Percentiles rank a stretch among this genome's conserved stretches.
Conservation (phyloP, 352 stramenopile genomes). For the Phytophthora citrophthora region DNA sequence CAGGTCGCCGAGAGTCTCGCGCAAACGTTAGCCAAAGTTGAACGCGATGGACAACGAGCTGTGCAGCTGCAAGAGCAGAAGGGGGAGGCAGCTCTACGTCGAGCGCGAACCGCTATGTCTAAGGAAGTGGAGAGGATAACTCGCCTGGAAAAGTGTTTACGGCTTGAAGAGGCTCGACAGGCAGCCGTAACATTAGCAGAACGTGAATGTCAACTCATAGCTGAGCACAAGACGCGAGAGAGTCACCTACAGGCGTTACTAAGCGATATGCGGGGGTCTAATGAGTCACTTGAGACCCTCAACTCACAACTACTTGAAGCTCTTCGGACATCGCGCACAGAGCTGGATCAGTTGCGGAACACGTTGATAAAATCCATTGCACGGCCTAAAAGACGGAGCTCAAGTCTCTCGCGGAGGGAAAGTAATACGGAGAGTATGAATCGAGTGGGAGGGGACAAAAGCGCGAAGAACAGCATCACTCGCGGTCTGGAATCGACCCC, state of each 20-base stretch:
- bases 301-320: constrained; percentile 65
- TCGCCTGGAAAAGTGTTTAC: constrained; percentile 66
- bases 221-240: constrained; percentile 51
- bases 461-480: constrained; percentile 13
- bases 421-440: constrained; percentile 6
- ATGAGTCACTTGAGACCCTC: constrained; percentile 52
- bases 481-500: constrained; percentile 10
- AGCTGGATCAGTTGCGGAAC: constrained; percentile 63
- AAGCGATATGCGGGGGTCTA: constrained; percentile 53
- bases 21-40: constrained; percentile 44
- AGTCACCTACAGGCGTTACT: constrained; percentile 53
- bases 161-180: constrained; percentile 62
- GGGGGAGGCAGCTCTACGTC: constrained; percentile 62
- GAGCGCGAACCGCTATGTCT: constrained; percentile 50
- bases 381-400: constrained; percentile 19
- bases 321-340: constrained; percentile 41
- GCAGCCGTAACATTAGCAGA: constrained; percentile 54
- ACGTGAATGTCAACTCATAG: constrained; percentile 48
- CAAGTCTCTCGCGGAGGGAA: constrained; percentile 10
- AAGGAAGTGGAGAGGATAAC: constrained; percentile 75
- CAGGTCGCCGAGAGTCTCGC: constrained; percentile 42
- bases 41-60: constrained; percentile 39
- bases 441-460: constrained; percentile 11
- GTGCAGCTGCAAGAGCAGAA: constrained; percentile 50
- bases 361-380: constrained; percentile 44